A percentile compares a stretch with the other conserved stretches of the same genome.
phyloP scores from a whole-genome alignment of 208 protist genomes.

The Wallacemonas sp. region DNA sequence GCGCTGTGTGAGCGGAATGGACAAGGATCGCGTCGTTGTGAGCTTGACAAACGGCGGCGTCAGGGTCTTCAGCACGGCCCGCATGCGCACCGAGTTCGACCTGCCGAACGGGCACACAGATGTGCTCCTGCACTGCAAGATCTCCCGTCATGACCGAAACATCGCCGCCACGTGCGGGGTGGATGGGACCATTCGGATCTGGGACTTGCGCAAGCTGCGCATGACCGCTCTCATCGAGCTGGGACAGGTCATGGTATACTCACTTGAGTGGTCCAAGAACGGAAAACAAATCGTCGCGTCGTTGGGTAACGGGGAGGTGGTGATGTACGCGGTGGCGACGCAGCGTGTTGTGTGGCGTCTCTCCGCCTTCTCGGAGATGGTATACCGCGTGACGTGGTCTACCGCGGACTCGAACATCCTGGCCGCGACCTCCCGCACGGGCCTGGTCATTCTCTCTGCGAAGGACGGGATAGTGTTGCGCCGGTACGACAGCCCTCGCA shows the following conservation, averaged over 20 bases:
- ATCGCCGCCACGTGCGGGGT: slow-evolving; percentile 70
- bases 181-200: slow-evolving; percentile 89
- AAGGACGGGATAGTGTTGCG: slow-evolving; percentile 79
- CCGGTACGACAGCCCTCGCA: slow-evolving; percentile 49
- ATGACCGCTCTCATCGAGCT: slow-evolving; percentile 54
- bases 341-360: slow-evolving; percentile 65
- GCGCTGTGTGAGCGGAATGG: slow-evolving; percentile 37
- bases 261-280: slow-evolving; percentile 78
- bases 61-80: slow-evolving; percentile 71
- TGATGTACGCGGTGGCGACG: slow-evolving; percentile 66
- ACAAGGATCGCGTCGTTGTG: slow-evolving; percentile 55
- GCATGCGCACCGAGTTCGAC: slow-evolving; percentile 52
- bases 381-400: slow-evolving; percentile 63
- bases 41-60: slow-evolving; percentile 70
- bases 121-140: slow-evolving; percentile 67
- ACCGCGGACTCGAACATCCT: slow-evolving; percentile 48
- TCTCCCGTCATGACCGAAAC: slow-evolving; percentile 80
- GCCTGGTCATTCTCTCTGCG: slow-evolving; percentile 55
- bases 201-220: slow-evolving; percentile 65
- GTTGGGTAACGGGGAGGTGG: slow-evolving; percentile 80
- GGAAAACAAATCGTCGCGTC: slow-evolving; percentile 75
- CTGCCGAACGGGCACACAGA: slow-evolving; percentile 79
- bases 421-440: slow-evolving; percentile 47
- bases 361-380: slow-evolving; percentile 41
- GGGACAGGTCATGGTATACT: slow-evolving; percentile 71